Conservation (phyloP, 441 rosid species). For the Viola pubescens region DNA sequence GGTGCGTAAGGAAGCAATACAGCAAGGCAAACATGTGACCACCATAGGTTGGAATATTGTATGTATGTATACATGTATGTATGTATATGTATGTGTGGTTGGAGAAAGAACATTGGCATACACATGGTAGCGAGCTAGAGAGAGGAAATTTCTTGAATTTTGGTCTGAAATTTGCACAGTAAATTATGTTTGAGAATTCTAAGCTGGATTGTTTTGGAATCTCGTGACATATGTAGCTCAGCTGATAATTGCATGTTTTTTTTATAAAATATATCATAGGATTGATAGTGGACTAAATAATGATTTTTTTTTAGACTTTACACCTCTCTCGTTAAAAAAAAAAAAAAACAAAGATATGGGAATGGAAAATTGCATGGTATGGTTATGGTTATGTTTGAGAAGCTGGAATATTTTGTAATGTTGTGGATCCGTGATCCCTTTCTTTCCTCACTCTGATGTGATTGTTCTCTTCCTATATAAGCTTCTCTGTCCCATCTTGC, state of each 20-base stretch:
- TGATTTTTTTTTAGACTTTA: too few species aligned
- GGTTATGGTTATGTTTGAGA: slow-evolving; percentile 11
- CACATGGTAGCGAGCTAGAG: slow-evolving; percentile 4
- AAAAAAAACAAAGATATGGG: too few species aligned
- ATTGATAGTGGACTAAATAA: too few species aligned
- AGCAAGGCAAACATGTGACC: slow-evolving; percentile 29
- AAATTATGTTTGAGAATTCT: too few species aligned
- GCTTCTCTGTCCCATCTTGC: not conserved
- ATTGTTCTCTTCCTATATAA: slow-evolving; percentile 3
- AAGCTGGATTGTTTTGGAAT: too few species aligned
- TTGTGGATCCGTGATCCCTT: slow-evolving; percentile 33
- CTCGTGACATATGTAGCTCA: not conserved
- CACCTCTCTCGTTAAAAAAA: too few species aligned
- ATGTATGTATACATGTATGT: not conserved
- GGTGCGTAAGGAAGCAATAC: slow-evolving; percentile 13
- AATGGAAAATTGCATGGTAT: slow-evolving; percentile 11
- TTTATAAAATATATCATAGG: too few species aligned
- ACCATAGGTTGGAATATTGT: not conserved
- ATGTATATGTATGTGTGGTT: not conserved
- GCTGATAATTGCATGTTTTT: too few species aligned
- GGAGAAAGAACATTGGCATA: too few species aligned
- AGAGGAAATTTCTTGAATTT: not conserved
- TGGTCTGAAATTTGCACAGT: not conserved
- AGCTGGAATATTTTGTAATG: slow-evolving; percentile 27
- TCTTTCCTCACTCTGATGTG: slow-evolving; percentile 22